Evolutionary conservation across 768 basidiomycete genomes (phyloP), one percentile per base, ranked within the genome.

Genomic region (Russula dissimulans): DNA sequence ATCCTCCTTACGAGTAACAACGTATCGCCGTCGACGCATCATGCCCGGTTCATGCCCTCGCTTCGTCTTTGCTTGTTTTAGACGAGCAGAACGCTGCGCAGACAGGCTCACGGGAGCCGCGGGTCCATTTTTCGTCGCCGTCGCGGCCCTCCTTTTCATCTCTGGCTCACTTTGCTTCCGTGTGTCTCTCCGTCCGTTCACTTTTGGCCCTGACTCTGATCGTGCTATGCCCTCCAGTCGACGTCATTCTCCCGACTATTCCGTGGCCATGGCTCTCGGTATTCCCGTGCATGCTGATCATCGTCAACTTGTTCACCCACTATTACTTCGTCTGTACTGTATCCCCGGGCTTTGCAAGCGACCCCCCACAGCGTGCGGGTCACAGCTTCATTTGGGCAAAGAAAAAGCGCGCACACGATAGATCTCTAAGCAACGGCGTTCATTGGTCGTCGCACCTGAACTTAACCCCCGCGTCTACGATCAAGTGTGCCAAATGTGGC

Each of bases 81-180:
- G 76, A 69, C 72, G 71, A 14, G 70, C 95, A 12, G 94, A 97
- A 74, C 75, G 83, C 55, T 72, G 76, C 51, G 95, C 81, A 5
- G 91, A 97, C 71, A 76, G 79, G 65, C 67, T 95, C 42, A 97
- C 92, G 0, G 92, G 94, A 55, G 87, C 89, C 54, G 94, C 91
- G 34, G 95, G 95, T 0, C 95, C 94, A 0, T 82, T 87, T 68
- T 98, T 98, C 70, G 83, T 98, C 42, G 79, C 75, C 1, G 75
- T 95, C n/a, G 95, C 92, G 4, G 76, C 87, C 56, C 67, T 84
- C 7, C 78, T 98, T 31, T 84, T 94, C 15, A 72, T 77, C 11
- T 67, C 77, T 1, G 94, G 92, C 47, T 76, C 82, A 0, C 62
- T 91, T 51, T 85, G 81, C 64, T 98, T 95, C 71, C 91, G 93